These are phyloP conservation scores for Nothophaeocryptopus gaeumannii DNA, from an alignment of 2,329 filamentous ascomycete species.

Conservation along the genomic window DNA sequence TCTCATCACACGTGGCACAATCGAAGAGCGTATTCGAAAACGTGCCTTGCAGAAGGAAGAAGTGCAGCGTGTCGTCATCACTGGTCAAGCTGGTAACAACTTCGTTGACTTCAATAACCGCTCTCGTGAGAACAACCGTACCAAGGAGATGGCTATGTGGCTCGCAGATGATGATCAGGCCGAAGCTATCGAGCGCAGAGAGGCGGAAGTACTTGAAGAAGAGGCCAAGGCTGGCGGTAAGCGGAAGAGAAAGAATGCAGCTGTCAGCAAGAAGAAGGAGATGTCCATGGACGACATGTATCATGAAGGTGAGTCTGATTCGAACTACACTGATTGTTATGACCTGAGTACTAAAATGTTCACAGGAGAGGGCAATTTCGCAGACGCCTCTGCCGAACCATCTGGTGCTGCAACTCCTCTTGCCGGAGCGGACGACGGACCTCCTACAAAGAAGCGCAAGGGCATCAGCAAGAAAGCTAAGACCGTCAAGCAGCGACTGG, in stretches of 20 bases:
- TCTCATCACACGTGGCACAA: conserved; percentile 92
- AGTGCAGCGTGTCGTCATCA: conserved; percentile 94
- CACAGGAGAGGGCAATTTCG: conserved; percentile 94
- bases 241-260: conserved; percentile 50
- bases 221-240: conserved; percentile 57
- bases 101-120: conserved; percentile 83
- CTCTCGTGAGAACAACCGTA: conserved; percentile 81
- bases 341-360: conserved; percentile 12
- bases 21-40: conserved; percentile 97
- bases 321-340: neutral
- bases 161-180: conserved; percentile 95
- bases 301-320: conserved; percentile 71
- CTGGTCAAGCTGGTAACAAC: conserved; percentile 71
- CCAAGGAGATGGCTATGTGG: conserved; percentile 98
- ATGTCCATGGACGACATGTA: conserved; percentile 91
- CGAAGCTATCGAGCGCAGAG: conserved; percentile 86
- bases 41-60: conserved; percentile 97
- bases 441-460: conserved; percentile 57
- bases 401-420: conserved; percentile 84
- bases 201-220: conserved; percentile 74
- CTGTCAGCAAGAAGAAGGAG: conserved; percentile 58
- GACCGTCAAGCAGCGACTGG: conserved; percentile 49
- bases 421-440: conserved; percentile 47
- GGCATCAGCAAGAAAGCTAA: conserved; percentile 52
- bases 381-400: conserved; percentile 81